A percentile compares a stretch with the other conserved stretches of the same genome.
phyloP scores from a whole-genome alignment of 805 yeast genomes.

The Saturnispora halmiae region DNA sequence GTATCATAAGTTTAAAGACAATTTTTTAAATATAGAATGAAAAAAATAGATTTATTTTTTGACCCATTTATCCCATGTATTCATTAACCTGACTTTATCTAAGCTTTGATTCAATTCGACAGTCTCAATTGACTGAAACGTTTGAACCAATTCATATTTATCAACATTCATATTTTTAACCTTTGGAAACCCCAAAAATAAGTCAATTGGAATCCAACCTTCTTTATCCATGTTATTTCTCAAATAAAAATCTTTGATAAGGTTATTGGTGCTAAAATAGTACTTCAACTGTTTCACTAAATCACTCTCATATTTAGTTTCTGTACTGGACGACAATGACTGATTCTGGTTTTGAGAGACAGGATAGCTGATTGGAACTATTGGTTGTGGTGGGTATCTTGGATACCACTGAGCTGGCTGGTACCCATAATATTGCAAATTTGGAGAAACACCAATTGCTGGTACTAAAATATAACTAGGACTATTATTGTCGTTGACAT shows the following conservation, averaged over 20 bases:
- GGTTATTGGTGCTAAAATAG: conserved; percentile 80
- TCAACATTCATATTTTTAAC: conserved; percentile 50
- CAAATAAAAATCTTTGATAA: conserved; percentile 71
- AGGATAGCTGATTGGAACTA: neutral
- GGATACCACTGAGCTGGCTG: neutral
- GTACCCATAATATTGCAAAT: neutral
- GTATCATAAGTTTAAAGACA: no score
- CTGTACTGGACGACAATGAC: no score
- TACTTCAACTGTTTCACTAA: conserved; percentile 59
- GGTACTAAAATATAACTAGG: no score
- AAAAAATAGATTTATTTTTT: no score
- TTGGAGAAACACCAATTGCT: no score
- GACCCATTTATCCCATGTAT: conserved; percentile 62
- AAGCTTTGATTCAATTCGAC: conserved; percentile 23
- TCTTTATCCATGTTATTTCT: conserved; percentile 65
- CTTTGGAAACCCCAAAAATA: conserved; percentile 62
- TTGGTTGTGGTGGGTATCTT: neutral
- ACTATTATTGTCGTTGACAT: no score
- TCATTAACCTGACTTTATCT: conserved; percentile 43
- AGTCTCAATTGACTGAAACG: conserved; percentile 10
- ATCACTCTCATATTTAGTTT: neutral
- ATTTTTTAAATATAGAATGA: no score
- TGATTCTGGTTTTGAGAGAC: no score
- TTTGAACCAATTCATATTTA: conserved; percentile 34
- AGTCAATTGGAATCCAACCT: conserved; percentile 56